A percentile compares a stretch with the other conserved stretches of the same genome.
Conservation (phyloP, 352 stramenopile species). For the Lagenidium giganteum region DNA sequence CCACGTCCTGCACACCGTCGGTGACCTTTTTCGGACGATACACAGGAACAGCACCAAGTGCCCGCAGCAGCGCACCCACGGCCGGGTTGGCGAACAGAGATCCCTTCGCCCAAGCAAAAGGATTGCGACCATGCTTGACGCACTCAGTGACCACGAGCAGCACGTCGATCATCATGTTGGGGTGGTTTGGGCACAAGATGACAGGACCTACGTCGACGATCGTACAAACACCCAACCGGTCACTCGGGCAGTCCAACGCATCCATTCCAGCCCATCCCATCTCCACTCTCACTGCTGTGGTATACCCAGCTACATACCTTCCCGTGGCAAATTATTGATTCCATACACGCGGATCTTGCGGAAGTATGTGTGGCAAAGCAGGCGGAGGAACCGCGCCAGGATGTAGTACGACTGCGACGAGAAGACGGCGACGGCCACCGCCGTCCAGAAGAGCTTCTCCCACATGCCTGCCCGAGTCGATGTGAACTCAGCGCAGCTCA, state of each 20-base stretch:
- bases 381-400: conserved; percentile 54
- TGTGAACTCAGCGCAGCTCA: too few species aligned
- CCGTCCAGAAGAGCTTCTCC: conserved; percentile 44
- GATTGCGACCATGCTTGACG: conserved; percentile 37
- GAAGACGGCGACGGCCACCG: conserved; percentile 40
- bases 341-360: conserved; percentile 74
- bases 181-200: conserved; percentile 76
- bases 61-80: conserved; percentile 29
- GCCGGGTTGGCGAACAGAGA: conserved; percentile 65
- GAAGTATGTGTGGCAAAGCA: conserved; percentile 74
- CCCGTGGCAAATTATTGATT: conserved; percentile 73
- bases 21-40: conserved; percentile 46
- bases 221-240: too few species aligned
- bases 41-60: conserved; percentile 59
- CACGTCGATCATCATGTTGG: conserved; percentile 78
- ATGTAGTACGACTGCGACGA: conserved; percentile 53
- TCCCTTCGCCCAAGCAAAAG: conserved; percentile 76
- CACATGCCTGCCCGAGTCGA: too few species aligned
- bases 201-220: conserved; percentile 56
- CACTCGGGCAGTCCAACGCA: not conserved
- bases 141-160: conserved; percentile 76
- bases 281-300: not conserved
- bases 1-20: conserved; percentile 43
- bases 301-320: conserved; percentile 36
- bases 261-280: not conserved